Conservation (phyloP, 768 basidiomycete genomes). For the Trichaptum fuscoviolaceum region DNA sequence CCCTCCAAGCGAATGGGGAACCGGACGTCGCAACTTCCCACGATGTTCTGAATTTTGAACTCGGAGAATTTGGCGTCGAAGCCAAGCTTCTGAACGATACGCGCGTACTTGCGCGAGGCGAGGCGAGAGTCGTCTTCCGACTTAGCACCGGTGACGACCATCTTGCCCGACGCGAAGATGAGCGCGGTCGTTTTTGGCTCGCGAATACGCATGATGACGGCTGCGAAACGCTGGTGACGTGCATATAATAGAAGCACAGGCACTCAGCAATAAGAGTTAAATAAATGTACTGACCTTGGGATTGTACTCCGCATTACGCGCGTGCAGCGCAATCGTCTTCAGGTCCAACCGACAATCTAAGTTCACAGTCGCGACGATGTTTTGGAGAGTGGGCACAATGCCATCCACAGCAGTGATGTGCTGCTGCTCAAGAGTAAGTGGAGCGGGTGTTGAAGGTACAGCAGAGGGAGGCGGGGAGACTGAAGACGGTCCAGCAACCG, state of each 20-base stretch:
- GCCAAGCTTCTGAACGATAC: constrained; percentile 98
- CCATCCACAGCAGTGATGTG: constrained; percentile 97
- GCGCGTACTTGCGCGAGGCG: constrained; percentile 97
- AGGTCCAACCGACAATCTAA: constrained; percentile 94
- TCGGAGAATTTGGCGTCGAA: constrained; percentile 99
- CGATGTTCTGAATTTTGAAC: constrained; percentile 99
- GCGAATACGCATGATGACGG: constrained; percentile 99
- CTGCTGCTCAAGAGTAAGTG: constrained; percentile 84
- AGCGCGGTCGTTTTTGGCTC: constrained; percentile 99
- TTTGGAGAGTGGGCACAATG: constrained; percentile 98
- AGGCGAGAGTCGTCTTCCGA: constrained; percentile 96
- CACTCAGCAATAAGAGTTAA: constrained; percentile 29
- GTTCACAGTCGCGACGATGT: constrained; percentile 98
- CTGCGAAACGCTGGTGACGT: constrained; percentile 91
- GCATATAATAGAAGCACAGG: constrained; percentile 52
- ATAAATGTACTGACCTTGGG: constrained; percentile 85
- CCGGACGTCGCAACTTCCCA: constrained; percentile 96
- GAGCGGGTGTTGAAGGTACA: constrained; percentile 63
- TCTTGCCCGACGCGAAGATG: constrained; percentile 99
- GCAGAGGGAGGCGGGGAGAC: constrained; percentile 35
- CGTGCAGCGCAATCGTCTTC: constrained; percentile 97
- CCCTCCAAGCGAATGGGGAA: constrained; percentile 98
- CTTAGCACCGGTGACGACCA: constrained; percentile 99
- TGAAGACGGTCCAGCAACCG: constrained; percentile 55
- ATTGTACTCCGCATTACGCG: constrained; percentile 98